Percentiles rank a stretch among this genome's conserved stretches.
phyloP scores from a whole-genome alignment of 208 protist genomes.

The Lotmaria passim region DNA sequence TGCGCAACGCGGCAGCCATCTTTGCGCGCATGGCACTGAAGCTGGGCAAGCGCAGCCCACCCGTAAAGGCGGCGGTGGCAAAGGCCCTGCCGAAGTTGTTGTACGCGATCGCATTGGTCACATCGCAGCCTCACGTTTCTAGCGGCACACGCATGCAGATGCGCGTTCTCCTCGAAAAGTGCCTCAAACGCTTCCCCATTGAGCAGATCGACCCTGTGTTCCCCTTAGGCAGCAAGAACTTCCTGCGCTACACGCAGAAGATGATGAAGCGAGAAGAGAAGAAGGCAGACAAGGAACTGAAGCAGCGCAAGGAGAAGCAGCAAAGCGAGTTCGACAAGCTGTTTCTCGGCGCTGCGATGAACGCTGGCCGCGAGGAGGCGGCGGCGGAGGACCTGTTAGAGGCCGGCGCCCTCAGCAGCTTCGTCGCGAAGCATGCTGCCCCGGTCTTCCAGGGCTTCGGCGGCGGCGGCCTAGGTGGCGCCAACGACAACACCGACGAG shows the following conservation, averaged over 20 bases:
- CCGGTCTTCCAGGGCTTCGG: constrained; percentile 37
- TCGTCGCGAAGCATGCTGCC: constrained; percentile 65
- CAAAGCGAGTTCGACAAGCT: constrained; percentile 85
- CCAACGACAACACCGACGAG: constrained; percentile 24
- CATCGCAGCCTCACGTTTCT: constrained; percentile 78
- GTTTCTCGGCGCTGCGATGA: constrained; percentile 72
- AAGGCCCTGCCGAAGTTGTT: constrained; percentile 75
- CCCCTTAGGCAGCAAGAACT: constrained; percentile 85
- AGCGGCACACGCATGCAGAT: constrained; percentile 85
- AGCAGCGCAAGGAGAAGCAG: constrained; percentile 56
- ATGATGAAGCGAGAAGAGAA: constrained; percentile 87
- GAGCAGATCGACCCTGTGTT: constrained; percentile 82
- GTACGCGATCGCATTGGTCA: constrained; percentile 80
- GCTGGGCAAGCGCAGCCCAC: constrained; percentile 72
- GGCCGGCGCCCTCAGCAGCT: constrained; percentile 75
- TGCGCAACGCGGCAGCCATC: constrained; percentile 73
- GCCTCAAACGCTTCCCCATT: constrained; percentile 82
- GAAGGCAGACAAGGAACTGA: constrained; percentile 70
- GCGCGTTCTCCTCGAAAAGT: constrained; percentile 84
- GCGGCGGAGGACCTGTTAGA: constrained; percentile 75
- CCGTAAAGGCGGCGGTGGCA: constrained; percentile 56
- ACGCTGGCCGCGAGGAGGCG: constrained; percentile 55
- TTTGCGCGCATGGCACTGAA: constrained; percentile 88
- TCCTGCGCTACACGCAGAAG: constrained; percentile 84
- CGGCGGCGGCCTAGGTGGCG: constrained; percentile 17